A percentile compares a stretch with the other conserved stretches of the same genome.
phyloP scores from a whole-genome alignment of 106 monocot genomes.

The Platanthera guangdongensis region DNA sequence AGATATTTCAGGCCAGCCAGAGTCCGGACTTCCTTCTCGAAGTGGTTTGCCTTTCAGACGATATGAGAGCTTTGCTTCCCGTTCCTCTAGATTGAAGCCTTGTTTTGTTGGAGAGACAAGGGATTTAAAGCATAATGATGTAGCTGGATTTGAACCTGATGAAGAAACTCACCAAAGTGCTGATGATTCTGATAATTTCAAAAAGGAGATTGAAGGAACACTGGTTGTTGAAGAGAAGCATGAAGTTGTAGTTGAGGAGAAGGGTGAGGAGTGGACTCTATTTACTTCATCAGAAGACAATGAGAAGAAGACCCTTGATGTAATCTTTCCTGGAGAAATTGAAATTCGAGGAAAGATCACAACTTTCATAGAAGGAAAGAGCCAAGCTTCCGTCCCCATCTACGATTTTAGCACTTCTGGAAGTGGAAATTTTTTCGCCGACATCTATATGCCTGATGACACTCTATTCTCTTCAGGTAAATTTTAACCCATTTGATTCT shows the following conservation, averaged over 20 bases:
- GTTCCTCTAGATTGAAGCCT: background rate
- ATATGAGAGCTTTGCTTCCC: conserved; percentile 3
- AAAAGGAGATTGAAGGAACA: background rate
- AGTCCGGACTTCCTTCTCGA: background rate
- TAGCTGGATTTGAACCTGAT: background rate
- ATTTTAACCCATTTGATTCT: background rate
- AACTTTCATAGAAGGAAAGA: background rate
- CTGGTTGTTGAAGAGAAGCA: background rate
- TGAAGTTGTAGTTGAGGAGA: background rate
- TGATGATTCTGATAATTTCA: background rate
- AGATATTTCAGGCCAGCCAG: background rate
- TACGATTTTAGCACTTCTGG: conserved; percentile 40
- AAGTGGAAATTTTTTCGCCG: conserved; percentile 18
- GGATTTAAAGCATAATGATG: background rate
- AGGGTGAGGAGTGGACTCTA: background rate
- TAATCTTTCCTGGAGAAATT: background rate
- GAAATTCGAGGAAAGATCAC: too few relatives aligned
- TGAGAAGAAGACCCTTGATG: background rate
- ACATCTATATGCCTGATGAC: conserved; percentile 9
- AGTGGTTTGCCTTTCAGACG: background rate
- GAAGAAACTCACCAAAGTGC: conserved; percentile 5
- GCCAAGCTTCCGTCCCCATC: conserved; percentile 12
- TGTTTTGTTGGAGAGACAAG: background rate
- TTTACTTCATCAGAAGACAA: background rate
- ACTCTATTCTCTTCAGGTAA: conserved; percentile 14